Evolutionary conservation across 192 early-diverging fungal genomes (phyloP), one percentile per base, ranked within the genome.

Genomic region (Allomyces arbusculus): DNA sequence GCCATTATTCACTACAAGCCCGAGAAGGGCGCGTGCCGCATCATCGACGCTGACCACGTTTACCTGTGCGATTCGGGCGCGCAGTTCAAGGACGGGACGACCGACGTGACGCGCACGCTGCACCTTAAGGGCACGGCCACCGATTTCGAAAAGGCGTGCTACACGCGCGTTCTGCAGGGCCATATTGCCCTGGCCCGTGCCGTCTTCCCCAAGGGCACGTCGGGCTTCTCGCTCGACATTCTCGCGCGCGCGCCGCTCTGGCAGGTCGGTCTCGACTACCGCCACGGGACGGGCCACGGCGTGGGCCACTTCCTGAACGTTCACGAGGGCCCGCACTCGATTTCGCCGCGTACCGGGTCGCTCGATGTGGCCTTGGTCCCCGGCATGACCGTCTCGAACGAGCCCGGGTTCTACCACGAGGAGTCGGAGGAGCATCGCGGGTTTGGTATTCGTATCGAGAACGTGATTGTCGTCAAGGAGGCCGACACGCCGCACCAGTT

Each of bases 1-100:
- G 87, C 92, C 44, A 92, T 99, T 73, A 96, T 99, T 71, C 95
- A 99, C 74, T 99, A 99, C 80, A 86, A 84, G 74, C 94, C 95
- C 28, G 82, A 89, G 69, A 84, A 80, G 69, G 89, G 82, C 24
- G 79, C 78, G 12, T 91, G 91, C 65, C 86, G 85, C 19, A 72
- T 79, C 23, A 86, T 99, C 69, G 79, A 86, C 65, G 70, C 79
- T 14, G 79, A 80, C 65, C 72, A 86, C 66, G 83, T 96, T 71
- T 99, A 96, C 68, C 82, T 99, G 23, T 91, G 89, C 72, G 95
- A 99, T 76, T 92, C 90, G 68, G 95, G 95, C 62, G 95, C 85
- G 67, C 95, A 99, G 77, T 99, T 91, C 81, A 79, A 71, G 68
- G 92, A 98, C 66, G 95, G 95, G 63, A 98, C 95, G 22, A 98